A percentile compares a stretch with the other conserved stretches of the same genome.
phyloP scores from a whole-genome alignment of 192 early-diverging fungal genomes.

The Podila horticola region DNA sequence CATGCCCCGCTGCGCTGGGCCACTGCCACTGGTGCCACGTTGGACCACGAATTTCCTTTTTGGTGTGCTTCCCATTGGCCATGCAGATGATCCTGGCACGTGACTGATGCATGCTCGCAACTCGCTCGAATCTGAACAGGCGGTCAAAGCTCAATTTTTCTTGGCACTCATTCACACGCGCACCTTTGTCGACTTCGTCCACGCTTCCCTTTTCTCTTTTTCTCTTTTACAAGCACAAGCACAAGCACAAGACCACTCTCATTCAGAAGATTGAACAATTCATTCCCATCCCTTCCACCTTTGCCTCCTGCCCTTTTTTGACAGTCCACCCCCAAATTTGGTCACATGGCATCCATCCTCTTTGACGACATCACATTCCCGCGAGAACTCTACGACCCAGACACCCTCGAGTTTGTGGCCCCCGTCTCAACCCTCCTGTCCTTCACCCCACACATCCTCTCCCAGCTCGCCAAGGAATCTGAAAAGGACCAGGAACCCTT shows the following conservation, averaged over 20 bases:
- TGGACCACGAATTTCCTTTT: background rate
- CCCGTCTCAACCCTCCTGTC: constrained; percentile 57
- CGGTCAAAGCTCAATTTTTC: too few relatives aligned
- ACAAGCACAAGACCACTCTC: too few relatives aligned
- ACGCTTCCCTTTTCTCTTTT: too few relatives aligned
- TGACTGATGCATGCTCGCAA: too few relatives aligned
- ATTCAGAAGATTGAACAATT: too few relatives aligned
- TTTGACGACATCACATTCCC: constrained; percentile 63
- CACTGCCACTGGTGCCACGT: background rate
- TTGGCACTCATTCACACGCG: too few relatives aligned
- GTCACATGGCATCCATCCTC: constrained; percentile 50
- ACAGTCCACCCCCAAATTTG: background rate
- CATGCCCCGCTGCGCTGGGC: background rate
- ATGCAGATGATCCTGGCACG: too few relatives aligned
- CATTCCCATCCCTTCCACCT: background rate
- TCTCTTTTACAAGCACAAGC: too few relatives aligned
- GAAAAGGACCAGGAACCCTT: constrained; percentile 55
- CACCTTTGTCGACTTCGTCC: too few relatives aligned
- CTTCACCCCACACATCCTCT: constrained; percentile 62
- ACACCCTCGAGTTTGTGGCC: constrained; percentile 54
- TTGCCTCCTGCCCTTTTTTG: background rate
- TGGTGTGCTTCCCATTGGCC: too few relatives aligned
- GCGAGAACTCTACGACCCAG: constrained; percentile 56
- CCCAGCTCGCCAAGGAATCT: constrained; percentile 53
- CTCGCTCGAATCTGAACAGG: too few relatives aligned